These are phyloP conservation scores for Starmera quercuum DNA, from an alignment of 805 yeast genomes.

Conservation along the genomic window DNA sequence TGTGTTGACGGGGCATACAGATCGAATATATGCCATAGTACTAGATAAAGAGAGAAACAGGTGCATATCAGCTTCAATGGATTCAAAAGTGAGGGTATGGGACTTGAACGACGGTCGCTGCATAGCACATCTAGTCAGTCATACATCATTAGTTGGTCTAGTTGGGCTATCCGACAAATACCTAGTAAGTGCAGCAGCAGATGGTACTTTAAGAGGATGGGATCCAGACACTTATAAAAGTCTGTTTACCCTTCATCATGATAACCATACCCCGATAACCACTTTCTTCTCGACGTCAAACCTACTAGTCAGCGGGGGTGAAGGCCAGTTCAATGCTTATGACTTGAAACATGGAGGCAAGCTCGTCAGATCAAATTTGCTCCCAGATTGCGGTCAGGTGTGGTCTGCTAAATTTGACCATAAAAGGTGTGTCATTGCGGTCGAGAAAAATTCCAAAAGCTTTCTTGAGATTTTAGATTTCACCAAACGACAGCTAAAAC, in stretches of 20 bases:
- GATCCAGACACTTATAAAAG: slow-evolving; percentile 72
- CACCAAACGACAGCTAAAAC: too few relatives aligned
- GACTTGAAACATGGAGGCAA: slow-evolving; percentile 65
- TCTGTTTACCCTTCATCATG: slow-evolving; percentile 55
- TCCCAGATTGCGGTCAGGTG: slow-evolving; percentile 74
- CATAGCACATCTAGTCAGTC: slow-evolving; percentile 71
- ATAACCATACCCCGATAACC: slow-evolving; percentile 84
- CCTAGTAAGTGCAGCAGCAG: slow-evolving; percentile 93
- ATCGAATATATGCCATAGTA: slow-evolving; percentile 83
- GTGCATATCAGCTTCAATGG: slow-evolving; percentile 90
- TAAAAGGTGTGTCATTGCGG: slow-evolving; percentile 84
- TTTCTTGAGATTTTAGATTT: slow-evolving; percentile 82
- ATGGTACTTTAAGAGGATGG: slow-evolving; percentile 88
- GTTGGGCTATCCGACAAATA: slow-evolving; percentile 68
- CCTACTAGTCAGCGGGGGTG: slow-evolving; percentile 83
- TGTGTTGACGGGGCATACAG: slow-evolving; percentile 76
- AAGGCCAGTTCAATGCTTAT: slow-evolving; percentile 82
- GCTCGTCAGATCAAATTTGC: slow-evolving; percentile 60
- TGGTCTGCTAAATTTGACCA: slow-evolving; percentile 93
- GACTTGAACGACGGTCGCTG: slow-evolving; percentile 71
- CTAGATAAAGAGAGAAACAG: slow-evolving; percentile 68
- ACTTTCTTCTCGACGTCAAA: slow-evolving; percentile 88
- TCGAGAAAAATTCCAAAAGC: slow-evolving; percentile 64
- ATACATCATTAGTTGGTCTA: slow-evolving; percentile 83
- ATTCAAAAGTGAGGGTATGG: slow-evolving; percentile 85